A percentile compares a stretch with the other conserved stretches of the same genome.
Evolutionary conservation across 164 flowering plant genomes (phyloP).

Genomic region (Euptelea pleiosperma): DNA sequence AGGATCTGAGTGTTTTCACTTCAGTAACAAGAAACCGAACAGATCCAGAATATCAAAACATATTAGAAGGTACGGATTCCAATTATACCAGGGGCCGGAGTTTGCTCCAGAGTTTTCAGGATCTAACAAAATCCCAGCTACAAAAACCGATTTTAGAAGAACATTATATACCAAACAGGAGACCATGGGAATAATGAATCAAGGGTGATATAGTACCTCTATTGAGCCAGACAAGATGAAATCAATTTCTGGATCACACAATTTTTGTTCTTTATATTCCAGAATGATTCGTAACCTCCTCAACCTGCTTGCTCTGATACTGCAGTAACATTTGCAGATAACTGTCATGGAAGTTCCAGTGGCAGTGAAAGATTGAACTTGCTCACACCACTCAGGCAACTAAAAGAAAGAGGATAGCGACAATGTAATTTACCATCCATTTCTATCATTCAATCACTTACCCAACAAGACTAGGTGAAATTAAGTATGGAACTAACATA

Average conservation of each 20-base stretch:
- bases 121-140: too few species aligned
- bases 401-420: slow-evolving; percentile 3
- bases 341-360: slow-evolving; percentile 34
- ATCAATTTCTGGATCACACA: slow-evolving; percentile 23
- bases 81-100: too few species aligned
- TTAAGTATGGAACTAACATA: neutral
- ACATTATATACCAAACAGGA: too few species aligned
- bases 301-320: slow-evolving; percentile 69
- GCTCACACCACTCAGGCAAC: slow-evolving; percentile 11
- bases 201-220: slow-evolving; percentile 46
- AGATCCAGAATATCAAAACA: too few species aligned
- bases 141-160: too few species aligned
- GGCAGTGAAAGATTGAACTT: slow-evolving; percentile 19
- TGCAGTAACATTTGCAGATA: slow-evolving; percentile 64
- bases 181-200: slow-evolving; percentile 16
- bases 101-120: too few species aligned
- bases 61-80: too few species aligned
- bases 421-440: neutral
- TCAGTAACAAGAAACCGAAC: too few species aligned
- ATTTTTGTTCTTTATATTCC: slow-evolving; percentile 33
- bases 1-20: too few species aligned
- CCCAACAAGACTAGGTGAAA: too few species aligned
- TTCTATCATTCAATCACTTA: neutral
- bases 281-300: slow-evolving; percentile 35
- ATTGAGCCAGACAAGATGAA: slow-evolving; percentile 34